These are phyloP conservation scores for Stevia rebaudiana DNA, from an alignment of 140 eudicot species.

Conservation along the genomic window DNA sequence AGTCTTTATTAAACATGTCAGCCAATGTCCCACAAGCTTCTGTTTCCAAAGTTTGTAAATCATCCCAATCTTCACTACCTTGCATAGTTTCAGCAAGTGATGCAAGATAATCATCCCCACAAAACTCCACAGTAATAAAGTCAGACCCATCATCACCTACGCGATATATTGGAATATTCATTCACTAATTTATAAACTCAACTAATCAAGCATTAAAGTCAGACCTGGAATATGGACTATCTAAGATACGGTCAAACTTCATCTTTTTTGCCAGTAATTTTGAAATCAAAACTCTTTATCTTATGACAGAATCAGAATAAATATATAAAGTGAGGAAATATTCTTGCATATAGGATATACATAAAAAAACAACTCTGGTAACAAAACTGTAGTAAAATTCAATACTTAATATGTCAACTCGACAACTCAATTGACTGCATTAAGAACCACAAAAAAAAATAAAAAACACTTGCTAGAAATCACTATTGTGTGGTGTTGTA, in stretches of 20 bases:
- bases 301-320: neutral
- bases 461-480: too few relatives aligned
- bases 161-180: neutral
- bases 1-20: slow-evolving; percentile 56
- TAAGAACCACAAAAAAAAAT: neutral
- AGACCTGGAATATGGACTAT: neutral
- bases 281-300: neutral
- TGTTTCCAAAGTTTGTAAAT: slow-evolving; percentile 72
- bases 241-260: neutral
- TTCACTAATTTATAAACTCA: neutral
- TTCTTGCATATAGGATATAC: neutral
- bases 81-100: slow-evolving; percentile 80
- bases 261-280: neutral
- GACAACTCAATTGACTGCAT: neutral
- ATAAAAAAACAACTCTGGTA: too few relatives aligned
- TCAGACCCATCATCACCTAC: slow-evolving; percentile 83
- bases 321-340: neutral
- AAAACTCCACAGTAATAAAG: slow-evolving; percentile 82
- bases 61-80: slow-evolving; percentile 92
- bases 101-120: slow-evolving; percentile 92
- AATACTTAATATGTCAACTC: neutral
- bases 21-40: slow-evolving; percentile 81
- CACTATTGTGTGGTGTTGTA: too few relatives aligned
- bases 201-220: neutral
- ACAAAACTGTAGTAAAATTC: neutral